A percentile compares a stretch with the other conserved stretches of the same genome.
Conservation (phyloP, 768 basidiomycete genomes). For the Leccinum boreale region DNA sequence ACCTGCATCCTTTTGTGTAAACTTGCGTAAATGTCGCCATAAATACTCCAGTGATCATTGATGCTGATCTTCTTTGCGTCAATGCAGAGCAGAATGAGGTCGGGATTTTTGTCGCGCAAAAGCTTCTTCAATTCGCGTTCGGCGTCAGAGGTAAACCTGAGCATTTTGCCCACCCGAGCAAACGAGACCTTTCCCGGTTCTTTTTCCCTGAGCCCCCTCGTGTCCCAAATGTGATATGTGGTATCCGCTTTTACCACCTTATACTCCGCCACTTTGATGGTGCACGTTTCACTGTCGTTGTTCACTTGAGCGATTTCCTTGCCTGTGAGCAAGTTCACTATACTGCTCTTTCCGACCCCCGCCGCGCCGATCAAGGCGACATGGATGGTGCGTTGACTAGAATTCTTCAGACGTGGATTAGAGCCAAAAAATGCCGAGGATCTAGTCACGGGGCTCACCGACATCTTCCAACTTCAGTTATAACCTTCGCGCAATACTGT, state of each 20-base stretch:
- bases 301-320: constrained; percentile 10
- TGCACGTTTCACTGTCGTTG: constrained; percentile 22
- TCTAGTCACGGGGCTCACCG: constrained; percentile 9
- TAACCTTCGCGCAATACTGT: too few relatives aligned
- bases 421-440: not conserved
- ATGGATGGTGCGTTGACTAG: constrained; percentile 2
- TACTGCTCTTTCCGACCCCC: constrained; percentile 26
- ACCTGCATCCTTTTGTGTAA: constrained; percentile 17
- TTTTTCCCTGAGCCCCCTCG: constrained; percentile 21
- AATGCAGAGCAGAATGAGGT: constrained; percentile 22
- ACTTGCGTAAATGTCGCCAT: constrained; percentile 15
- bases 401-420: constrained; percentile 2
- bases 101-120: constrained; percentile 7
- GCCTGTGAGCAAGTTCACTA: constrained; percentile 24
- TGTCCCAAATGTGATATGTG: constrained; percentile 22
- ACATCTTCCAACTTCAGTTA: constrained; percentile 7
- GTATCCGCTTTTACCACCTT: constrained; percentile 5
- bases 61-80: constrained; percentile 18
- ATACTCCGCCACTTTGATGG: constrained; percentile 1
- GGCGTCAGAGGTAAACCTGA: constrained; percentile 7
- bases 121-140: constrained; percentile 18
- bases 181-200: not conserved
- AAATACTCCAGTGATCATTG: constrained; percentile 18
- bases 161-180: constrained; percentile 1
- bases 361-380: constrained; percentile 23